These are phyloP conservation scores for Tricholoma furcatifolium DNA, from an alignment of 768 basidiomycete species.

Conservation along the genomic window DNA sequence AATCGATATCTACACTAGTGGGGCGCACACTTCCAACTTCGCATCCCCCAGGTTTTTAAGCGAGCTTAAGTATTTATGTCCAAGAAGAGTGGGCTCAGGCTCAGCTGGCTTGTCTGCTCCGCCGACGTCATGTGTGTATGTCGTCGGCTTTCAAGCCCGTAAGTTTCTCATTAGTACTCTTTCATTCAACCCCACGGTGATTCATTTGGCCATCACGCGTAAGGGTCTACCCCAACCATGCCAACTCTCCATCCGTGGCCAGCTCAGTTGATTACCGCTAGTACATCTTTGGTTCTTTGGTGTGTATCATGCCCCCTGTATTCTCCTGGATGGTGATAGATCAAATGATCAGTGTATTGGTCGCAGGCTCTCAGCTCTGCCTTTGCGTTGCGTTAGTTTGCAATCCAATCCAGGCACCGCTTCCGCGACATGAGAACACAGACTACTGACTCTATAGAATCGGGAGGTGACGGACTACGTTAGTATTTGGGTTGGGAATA, in stretches of 20 bases:
- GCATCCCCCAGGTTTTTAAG: not conserved
- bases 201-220: not conserved
- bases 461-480: not conserved
- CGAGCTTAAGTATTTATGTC: not conserved
- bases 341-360: not conserved
- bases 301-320: too few species aligned
- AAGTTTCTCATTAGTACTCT: not conserved
- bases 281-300: too few species aligned
- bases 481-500: not conserved
- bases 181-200: not conserved
- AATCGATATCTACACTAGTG: not conserved
- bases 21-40: not conserved
- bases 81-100: not conserved
- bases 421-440: conserved; percentile 2
- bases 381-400: not conserved
- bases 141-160: not conserved
- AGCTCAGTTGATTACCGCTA: too few species aligned
- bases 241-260: too few species aligned
- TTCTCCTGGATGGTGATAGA: not conserved
- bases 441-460: not conserved
- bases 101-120: not conserved
- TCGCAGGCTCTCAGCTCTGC: not conserved
- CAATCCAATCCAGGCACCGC: not conserved
- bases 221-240: too few species aligned
- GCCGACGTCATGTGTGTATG: not conserved